phyloP scores from a whole-genome alignment of 306 rosid genomes.

The Fagus sylvatica region DNA sequence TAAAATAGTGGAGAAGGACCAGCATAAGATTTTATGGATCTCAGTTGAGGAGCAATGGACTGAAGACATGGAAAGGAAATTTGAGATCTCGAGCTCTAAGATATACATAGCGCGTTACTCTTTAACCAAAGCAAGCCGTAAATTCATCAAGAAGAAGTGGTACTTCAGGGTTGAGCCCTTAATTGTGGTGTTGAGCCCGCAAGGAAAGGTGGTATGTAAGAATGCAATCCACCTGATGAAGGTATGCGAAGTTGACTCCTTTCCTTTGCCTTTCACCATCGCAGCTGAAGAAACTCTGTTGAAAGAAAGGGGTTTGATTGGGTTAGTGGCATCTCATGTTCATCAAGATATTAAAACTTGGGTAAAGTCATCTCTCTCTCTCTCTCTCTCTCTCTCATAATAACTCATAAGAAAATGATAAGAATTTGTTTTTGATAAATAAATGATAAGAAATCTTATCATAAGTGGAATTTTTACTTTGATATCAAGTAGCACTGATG shows the following conservation, averaged over 20 bases:
- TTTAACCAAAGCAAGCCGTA: conserved; percentile 12
- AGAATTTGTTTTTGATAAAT: too few relatives aligned
- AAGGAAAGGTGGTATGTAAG: conserved; percentile 2
- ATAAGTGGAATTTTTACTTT: too few relatives aligned
- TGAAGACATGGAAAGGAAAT: not conserved
- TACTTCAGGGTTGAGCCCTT: conserved; percentile 24
- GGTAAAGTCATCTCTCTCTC: too few relatives aligned
- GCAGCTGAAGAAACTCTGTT: not conserved
- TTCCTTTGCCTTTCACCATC: conserved; percentile 20
- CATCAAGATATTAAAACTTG: too few relatives aligned
- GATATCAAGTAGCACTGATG: too few relatives aligned
- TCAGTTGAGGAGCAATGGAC: conserved; percentile 24
- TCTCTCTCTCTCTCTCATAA: too few relatives aligned
- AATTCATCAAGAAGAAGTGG: conserved; percentile 33
- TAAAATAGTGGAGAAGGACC: conserved; percentile 1
- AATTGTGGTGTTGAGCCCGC: conserved; percentile 21
- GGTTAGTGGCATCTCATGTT: too few relatives aligned
- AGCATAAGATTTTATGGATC: conserved; percentile 31
- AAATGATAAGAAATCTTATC: too few relatives aligned
- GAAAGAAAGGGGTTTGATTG: too few relatives aligned
- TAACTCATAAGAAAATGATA: too few relatives aligned
- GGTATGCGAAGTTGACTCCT: conserved; percentile 17
- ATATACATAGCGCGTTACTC: conserved; percentile 20
- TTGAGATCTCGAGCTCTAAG: not conserved
- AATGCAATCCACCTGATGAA: conserved; percentile 28